A percentile compares a stretch with the other conserved stretches of the same genome.
Evolutionary conservation across 2,329 filamentous ascomycete genomes (phyloP).

Genomic region (Fusarium praegraminearum): DNA sequence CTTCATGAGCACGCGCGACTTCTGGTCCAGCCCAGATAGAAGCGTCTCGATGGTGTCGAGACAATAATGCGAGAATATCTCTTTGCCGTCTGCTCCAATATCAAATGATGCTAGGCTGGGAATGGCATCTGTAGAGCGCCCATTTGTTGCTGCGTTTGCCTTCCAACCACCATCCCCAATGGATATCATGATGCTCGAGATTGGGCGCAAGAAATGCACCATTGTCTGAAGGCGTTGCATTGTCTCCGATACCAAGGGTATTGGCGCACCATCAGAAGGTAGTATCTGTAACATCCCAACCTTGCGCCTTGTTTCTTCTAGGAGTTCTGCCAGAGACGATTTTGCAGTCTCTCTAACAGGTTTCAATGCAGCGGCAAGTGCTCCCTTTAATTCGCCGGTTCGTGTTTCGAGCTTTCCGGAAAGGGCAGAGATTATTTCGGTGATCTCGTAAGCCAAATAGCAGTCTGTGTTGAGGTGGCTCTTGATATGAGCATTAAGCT

Average conservation of each 20-base stretch:
- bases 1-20: constrained; percentile 78
- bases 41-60: constrained; percentile 88
- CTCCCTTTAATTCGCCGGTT: constrained; percentile 86
- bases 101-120: constrained; percentile 84
- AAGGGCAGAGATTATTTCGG: constrained; percentile 86
- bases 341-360: constrained; percentile 94
- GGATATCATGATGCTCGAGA: constrained; percentile 91
- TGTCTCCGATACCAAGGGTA: constrained; percentile 83
- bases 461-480: constrained; percentile 89
- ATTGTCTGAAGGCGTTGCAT: constrained; percentile 89
- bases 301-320: constrained; percentile 84
- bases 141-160: constrained; percentile 61
- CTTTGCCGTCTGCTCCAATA: constrained; percentile 86
- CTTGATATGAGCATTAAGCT: constrained; percentile 91
- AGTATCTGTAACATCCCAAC: constrained; percentile 74
- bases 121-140: constrained; percentile 71
- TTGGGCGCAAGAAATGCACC: constrained; percentile 85
- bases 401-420: constrained; percentile 83
- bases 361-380: constrained; percentile 86
- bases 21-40: constrained; percentile 79
- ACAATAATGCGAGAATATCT: constrained; percentile 91
- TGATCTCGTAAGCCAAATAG: constrained; percentile 94
- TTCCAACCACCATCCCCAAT: constrained; percentile 94
- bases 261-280: constrained; percentile 80
- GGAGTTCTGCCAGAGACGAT: constrained; percentile 81